phyloP scores from a whole-genome alignment of 192 early-diverging fungal genomes.

The Piromyces finnis region DNA sequence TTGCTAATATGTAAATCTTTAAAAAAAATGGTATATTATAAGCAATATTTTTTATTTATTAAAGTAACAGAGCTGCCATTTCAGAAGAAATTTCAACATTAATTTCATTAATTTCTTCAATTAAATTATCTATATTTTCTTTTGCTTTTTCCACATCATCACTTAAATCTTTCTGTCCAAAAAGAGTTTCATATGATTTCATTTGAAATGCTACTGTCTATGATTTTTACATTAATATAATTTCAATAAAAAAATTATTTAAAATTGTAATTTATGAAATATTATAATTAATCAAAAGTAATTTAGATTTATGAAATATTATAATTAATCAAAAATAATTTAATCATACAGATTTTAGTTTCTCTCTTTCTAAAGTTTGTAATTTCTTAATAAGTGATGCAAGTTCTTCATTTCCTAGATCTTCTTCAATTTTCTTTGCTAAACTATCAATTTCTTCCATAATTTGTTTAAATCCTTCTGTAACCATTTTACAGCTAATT shows the following conservation, averaged over 20 bases:
- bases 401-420: neutral
- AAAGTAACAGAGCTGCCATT: neutral
- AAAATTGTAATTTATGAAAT: no score
- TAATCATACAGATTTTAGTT: neutral
- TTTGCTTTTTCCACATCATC: neutral
- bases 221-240: no score
- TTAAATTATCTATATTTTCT: neutral
- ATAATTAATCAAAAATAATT: no score
- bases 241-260: no score
- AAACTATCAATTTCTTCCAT: neutral
- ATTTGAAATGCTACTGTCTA: neutral
- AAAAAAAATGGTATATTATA: no score
- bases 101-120: neutral
- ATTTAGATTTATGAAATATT: no score
- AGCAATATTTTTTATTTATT: no score
- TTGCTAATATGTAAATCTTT: no score
- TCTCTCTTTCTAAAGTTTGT: neutral
- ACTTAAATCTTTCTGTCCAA: neutral
- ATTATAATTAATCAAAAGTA: no score
- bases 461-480: neutral
- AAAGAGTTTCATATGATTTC: neutral
- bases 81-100: neutral
- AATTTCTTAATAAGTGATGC: neutral
- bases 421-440: neutral
- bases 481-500: neutral